Base-by-base conservation (phyloP, 139 green algal genomes). In the Pseudopediastrum boryanum region DNA sequence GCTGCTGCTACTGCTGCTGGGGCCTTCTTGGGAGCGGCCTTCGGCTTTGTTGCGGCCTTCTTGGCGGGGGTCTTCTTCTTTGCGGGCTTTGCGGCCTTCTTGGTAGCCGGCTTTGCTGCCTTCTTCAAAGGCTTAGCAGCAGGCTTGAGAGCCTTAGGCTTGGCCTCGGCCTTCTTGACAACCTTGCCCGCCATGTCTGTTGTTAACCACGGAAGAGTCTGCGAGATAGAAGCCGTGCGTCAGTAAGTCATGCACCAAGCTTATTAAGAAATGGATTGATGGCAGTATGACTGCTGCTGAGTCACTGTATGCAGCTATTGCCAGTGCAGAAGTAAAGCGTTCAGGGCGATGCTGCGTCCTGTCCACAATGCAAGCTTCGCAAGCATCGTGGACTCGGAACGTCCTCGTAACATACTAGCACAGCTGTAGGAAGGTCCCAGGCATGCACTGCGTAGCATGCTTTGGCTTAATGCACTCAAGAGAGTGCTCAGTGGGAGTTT, bases 21-120 rank as follows among this genome's bases (percentile, higher is more conserved):
- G n/a, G n/a, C n/a, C n/a, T n/a, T n/a, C n/a, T n/a, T n/a, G n/a
- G n/a, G n/a, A n/a, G n/a, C n/a, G n/a, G n/a, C n/a, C n/a, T n/a
- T n/a, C n/a, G n/a, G n/a, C n/a, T n/a, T n/a, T n/a, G 64, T 39
- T 71, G 61, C 61, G 12, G 35, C 27, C 59, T 68, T 68, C 65
- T 73, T 73, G 65, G 65, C 63, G 35, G 63, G 13, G 1, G 33
- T 54, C 64, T 72, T 72, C 64, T 72, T 72, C n/a, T n/a, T n/a
- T n/a, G 35, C 25, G 39, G 38, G 64, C 27, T 39, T 65, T n/a
- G 27, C 41, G 3, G 35, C 39, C 66, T 74, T 74, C 66, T 74
- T 74, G 36, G 38, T 51, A 41, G 64, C 36, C 21, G 64, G 35
- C 64, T 71, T 71, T n/a, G n/a, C n/a, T n/a, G n/a, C n/a, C 64